Evolutionary conservation across 2,329 filamentous ascomycete genomes (phyloP), one percentile per base, ranked within the genome.

Genomic region (Calonectria ilicicola): DNA sequence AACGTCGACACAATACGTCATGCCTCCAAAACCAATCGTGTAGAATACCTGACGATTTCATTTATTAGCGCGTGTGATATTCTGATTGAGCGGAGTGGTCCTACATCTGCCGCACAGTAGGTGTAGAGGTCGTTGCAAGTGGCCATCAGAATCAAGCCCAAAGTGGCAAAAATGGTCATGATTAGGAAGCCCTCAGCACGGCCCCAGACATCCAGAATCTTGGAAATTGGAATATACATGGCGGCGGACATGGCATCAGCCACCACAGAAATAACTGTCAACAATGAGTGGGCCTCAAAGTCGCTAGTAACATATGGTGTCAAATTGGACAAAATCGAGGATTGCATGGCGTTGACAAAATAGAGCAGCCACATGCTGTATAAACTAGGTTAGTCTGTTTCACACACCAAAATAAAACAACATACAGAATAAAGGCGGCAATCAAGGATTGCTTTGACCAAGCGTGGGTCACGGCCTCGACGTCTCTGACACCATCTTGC

Each of bases 201-300:
- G 63, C 90, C 91, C 84, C 89, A 92, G 29, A 92, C 83, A 82
- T 93, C 89, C 49, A 92, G 84, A 17, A 92, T 83, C 79, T 92
- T 93, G 35, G 91, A 78, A 79, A 91, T 85, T 2, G 91, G 90
- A 5, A 92, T 88, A 76, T 91, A 92, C 27, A 90, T 85, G 4
- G 91, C 88, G 46, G 90, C 91, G 75, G 85, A 82, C 76, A 91
- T 89, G 58, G 88, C 83, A 73, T 83, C 85, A 2, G 89, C 82
- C 1, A 92, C 86, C 56, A 92, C 88, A 40, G 85, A 83, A 56
- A 90, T 88, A 23, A 89, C 85, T 1, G 87, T 85, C 23, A 90
- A 80, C 3, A 91, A 83, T 3, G 89, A 90, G 77, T 92, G 90
- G 1, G 84, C 80, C 40, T 85, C 79, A 65, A 88, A 92, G 26